Conservation (phyloP, 2,329 filamentous ascomycete genomes). For the Ceratocystis papillata region DNA sequence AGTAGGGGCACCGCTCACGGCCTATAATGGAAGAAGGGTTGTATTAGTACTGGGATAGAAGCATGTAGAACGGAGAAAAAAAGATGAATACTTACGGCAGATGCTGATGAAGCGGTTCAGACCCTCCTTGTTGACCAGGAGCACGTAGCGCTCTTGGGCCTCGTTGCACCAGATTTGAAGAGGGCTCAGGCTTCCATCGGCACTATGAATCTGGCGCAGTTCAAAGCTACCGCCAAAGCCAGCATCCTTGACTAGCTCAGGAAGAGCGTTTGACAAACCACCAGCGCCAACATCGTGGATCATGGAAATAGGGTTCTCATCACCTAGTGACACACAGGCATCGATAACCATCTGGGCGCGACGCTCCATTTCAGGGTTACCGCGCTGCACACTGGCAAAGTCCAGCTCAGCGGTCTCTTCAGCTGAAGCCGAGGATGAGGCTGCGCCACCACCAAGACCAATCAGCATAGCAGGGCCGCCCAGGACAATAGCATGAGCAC, state of each 20-base stretch:
- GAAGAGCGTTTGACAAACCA: slow-evolving; percentile 63
- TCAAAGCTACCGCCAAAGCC: slow-evolving; percentile 86
- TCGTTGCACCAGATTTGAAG: slow-evolving; percentile 98
- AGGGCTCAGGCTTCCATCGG: slow-evolving; percentile 84
- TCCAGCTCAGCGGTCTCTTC: slow-evolving; percentile 87
- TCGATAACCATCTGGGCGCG: slow-evolving; percentile 98
- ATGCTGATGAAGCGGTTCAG: slow-evolving; percentile 66
- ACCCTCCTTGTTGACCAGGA: slow-evolving; percentile 70
- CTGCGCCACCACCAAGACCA: slow-evolving; percentile 76
- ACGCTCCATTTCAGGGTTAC: slow-evolving; percentile 92
- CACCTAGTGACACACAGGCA: slow-evolving; percentile 73
- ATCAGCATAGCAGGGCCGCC: slow-evolving; percentile 97
- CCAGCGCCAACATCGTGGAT: slow-evolving; percentile 97
- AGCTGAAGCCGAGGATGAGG: slow-evolving; percentile 78
- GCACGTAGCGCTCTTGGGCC: slow-evolving; percentile 89
- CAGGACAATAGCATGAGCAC: slow-evolving; percentile 84
- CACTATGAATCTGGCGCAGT: slow-evolving; percentile 83
- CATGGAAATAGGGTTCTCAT: slow-evolving; percentile 82
- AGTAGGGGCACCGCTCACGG: slow-evolving; percentile 85
- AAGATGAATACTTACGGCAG: slow-evolving; percentile 38
- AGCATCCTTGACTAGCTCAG: slow-evolving; percentile 77
- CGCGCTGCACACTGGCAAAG: slow-evolving; percentile 93
- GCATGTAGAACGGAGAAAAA: slow-evolving; percentile 9
- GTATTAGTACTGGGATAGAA: slow-evolving; percentile 23
- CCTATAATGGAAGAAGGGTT: slow-evolving; percentile 34